phyloP scores from a whole-genome alignment of 1,139 yeast genomes.

The Yamadazyma dushanensis region DNA sequence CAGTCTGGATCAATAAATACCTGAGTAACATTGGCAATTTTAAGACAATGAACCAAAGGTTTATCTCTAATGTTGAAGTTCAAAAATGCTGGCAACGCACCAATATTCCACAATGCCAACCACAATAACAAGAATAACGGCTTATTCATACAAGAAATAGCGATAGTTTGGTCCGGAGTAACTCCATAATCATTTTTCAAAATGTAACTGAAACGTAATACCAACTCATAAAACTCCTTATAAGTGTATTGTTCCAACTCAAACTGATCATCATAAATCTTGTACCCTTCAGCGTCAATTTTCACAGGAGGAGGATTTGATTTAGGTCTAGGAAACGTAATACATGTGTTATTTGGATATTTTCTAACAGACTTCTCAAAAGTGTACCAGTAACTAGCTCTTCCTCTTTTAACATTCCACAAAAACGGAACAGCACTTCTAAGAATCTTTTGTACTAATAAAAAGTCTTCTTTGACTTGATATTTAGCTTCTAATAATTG shows the following conservation, averaged over 20 bases:
- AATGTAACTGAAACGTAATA: constrained; percentile 65
- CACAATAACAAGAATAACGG: constrained; percentile 79
- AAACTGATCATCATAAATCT: constrained; percentile 54
- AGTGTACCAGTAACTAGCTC: constrained; percentile 65
- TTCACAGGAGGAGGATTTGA: constrained; percentile 30
- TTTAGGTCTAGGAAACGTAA: constrained; percentile 63
- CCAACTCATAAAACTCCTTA: constrained; percentile 61
- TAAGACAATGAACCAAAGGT: constrained; percentile 79
- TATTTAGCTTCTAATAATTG: constrained; percentile 53
- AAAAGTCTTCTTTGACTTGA: constrained; percentile 54
- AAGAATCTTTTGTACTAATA: constrained; percentile 45
- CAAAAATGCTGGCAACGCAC: constrained; percentile 85
- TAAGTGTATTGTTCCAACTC: constrained; percentile 66
- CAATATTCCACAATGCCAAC: constrained; percentile 89
- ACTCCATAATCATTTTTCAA: constrained; percentile 66
- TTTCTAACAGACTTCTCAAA: constrained; percentile 54
- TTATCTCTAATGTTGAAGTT: constrained; percentile 77
- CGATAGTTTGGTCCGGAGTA: constrained; percentile 68
- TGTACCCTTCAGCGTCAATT: constrained; percentile 32
- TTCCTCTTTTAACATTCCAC: constrained; percentile 42
- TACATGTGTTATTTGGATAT: constrained; percentile 55
- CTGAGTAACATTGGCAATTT: constrained; percentile 62
- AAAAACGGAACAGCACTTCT: constrained; percentile 44
- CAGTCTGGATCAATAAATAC: constrained; percentile 79
- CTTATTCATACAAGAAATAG: constrained; percentile 76